Evolutionary conservation across 1,284 basidiomycete genomes (phyloP).

Genomic region (Uromyces viciae-fabae): DNA sequence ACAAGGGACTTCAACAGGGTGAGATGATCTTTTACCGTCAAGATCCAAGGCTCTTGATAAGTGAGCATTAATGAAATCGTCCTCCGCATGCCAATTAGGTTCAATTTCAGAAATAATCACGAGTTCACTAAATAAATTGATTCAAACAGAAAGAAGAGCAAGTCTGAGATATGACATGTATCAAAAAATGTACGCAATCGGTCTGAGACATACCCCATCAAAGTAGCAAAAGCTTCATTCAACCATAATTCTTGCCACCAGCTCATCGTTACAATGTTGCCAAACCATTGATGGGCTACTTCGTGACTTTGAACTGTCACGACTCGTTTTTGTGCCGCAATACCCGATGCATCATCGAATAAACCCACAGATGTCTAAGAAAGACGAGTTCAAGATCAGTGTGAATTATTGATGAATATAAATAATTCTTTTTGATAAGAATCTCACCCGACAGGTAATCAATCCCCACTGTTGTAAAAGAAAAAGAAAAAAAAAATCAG

Average conservation of each 20-base stretch:
- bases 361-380: slow-evolving; percentile 79
- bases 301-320: slow-evolving; percentile 77
- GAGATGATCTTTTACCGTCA: slow-evolving; percentile 85
- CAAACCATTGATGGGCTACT: slow-evolving; percentile 64
- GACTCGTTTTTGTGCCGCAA: slow-evolving; percentile 73
- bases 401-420: background rate
- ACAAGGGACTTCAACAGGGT: slow-evolving; percentile 89
- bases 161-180: background rate
- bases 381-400: slow-evolving; percentile 56
- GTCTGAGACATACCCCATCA: slow-evolving; percentile 69
- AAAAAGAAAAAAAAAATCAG: too few species aligned
- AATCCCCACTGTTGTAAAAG: slow-evolving; percentile 39
- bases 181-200: too few species aligned
- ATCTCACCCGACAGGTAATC: slow-evolving; percentile 46
- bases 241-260: slow-evolving; percentile 56
- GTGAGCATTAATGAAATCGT: slow-evolving; percentile 61
- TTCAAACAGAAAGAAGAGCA: background rate
- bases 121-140: slow-evolving; percentile 23
- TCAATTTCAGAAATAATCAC: slow-evolving; percentile 49
- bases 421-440: background rate
- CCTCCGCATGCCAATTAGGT: slow-evolving; percentile 61
- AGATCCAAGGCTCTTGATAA: slow-evolving; percentile 66
- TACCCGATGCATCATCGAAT: slow-evolving; percentile 72
- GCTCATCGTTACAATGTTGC: slow-evolving; percentile 70
- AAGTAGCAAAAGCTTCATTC: slow-evolving; percentile 74